Percentiles rank a stretch among this genome's conserved stretches.
Evolutionary conservation across 352 stramenopile species (phyloP).

Genomic region (Globisporangium paddicum): DNA sequence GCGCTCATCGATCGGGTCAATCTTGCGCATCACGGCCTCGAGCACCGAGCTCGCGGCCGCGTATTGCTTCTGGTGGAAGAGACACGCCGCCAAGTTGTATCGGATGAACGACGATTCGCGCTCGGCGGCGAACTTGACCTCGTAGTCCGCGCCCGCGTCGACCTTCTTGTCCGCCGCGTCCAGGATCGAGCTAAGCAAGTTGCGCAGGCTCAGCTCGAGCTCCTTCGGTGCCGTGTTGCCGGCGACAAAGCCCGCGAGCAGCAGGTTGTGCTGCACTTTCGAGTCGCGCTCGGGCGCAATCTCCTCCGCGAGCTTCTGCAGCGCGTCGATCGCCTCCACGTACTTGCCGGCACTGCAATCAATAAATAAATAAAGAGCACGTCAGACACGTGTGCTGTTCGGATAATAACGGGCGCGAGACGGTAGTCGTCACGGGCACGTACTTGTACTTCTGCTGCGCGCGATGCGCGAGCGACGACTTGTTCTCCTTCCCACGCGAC

Average conservation of each 20-base stretch:
- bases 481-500: constrained; percentile 72
- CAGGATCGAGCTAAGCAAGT: constrained; percentile 40
- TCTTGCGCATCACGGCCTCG: constrained; percentile 84
- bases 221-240: constrained; percentile 57
- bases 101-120: constrained; percentile 84
- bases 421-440: constrained; percentile 21
- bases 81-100: constrained; percentile 87
- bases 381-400: background rate
- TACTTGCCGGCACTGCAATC: constrained; percentile 74
- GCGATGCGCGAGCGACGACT: constrained; percentile 80
- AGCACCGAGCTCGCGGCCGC: constrained; percentile 79
- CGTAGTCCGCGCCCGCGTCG: constrained; percentile 24
- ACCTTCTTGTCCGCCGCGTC: constrained; percentile 40
- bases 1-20: constrained; percentile 89
- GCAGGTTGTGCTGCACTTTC: constrained; percentile 85
- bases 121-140: constrained; percentile 58
- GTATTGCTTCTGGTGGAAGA: constrained; percentile 91
- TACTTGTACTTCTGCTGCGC: constrained; percentile 88
- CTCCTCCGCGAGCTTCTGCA: constrained; percentile 82
- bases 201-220: constrained; percentile 67
- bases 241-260: constrained; percentile 63
- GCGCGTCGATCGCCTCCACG: constrained; percentile 74
- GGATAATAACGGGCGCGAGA: no score
- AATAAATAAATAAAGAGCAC: background rate
- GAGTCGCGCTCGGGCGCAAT: constrained; percentile 68